phyloP scores from a whole-genome alignment of 345 rosid species.

The Heritiera littoralis region DNA sequence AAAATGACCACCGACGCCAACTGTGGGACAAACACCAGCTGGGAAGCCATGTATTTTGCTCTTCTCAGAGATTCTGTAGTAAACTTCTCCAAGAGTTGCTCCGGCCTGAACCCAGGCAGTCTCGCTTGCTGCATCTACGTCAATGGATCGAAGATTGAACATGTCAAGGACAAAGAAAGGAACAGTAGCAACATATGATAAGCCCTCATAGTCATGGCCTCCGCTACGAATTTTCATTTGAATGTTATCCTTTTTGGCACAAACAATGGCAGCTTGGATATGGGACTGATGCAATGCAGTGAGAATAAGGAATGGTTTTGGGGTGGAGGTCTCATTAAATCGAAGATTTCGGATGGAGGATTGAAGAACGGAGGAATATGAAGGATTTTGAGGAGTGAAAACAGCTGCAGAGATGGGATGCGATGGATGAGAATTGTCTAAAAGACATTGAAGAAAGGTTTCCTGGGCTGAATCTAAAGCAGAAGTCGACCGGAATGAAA shows the following conservation, averaged over 20 bases:
- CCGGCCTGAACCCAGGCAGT: slow-evolving; percentile 72
- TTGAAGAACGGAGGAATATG: not conserved
- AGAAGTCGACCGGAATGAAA: not conserved
- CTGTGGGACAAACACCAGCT: slow-evolving; percentile 56
- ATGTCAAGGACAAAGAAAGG: slow-evolving; percentile 58
- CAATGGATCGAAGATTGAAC: slow-evolving; percentile 41
- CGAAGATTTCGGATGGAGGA: not conserved
- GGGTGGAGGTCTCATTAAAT: not conserved
- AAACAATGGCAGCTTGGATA: not conserved
- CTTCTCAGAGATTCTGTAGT: slow-evolving; percentile 54
- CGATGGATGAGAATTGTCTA: not conserved
- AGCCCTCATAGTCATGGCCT: not conserved
- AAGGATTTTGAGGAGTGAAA: not conserved
- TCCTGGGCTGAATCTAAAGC: not conserved
- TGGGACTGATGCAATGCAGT: not conserved
- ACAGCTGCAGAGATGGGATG: not conserved
- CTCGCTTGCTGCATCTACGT: slow-evolving; percentile 33
- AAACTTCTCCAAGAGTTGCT: slow-evolving; percentile 63
- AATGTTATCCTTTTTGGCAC: not conserved
- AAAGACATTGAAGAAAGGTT: not conserved
- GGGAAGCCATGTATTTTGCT: slow-evolving; percentile 61
- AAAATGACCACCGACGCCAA: slow-evolving; percentile 64
- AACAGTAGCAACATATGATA: not conserved
- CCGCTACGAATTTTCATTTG: not conserved
- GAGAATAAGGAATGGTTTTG: not conserved